Conservation (phyloP, 768 basidiomycete species). For the Thelephora ganbajun region DNA sequence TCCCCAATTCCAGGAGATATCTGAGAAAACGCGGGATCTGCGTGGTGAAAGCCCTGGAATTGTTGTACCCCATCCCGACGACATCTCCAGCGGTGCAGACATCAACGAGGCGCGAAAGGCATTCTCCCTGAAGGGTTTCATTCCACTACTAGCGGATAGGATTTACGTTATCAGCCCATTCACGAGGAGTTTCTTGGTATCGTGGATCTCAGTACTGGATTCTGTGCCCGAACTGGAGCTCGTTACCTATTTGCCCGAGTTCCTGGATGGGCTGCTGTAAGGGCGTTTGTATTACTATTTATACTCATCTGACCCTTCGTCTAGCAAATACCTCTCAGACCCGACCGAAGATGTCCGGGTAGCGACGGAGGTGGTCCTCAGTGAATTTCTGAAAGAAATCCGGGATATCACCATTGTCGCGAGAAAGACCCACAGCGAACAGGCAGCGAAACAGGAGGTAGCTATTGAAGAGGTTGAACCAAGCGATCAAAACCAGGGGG, state of each 20-base stretch:
- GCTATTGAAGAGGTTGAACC: slow-evolving; percentile 23
- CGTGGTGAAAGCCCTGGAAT: slow-evolving; percentile 28
- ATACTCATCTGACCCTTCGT: slow-evolving; percentile 6
- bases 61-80: slow-evolving; percentile 51
- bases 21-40: slow-evolving; percentile 40
- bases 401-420: slow-evolving; percentile 70
- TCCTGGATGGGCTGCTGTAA: slow-evolving; percentile 85
- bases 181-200: slow-evolving; percentile 90
- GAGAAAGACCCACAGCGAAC: slow-evolving; percentile 44
- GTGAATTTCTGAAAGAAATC: slow-evolving; percentile 85
- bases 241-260: slow-evolving; percentile 87
- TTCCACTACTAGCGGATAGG: slow-evolving; percentile 84
- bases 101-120: slow-evolving; percentile 44
- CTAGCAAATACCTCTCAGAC: slow-evolving; percentile 89
- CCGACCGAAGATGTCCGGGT: slow-evolving; percentile 87
- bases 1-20: slow-evolving; percentile 65
- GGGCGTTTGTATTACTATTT: slow-evolving; percentile 14
- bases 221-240: slow-evolving; percentile 95
- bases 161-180: slow-evolving; percentile 94
- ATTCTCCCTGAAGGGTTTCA: slow-evolving; percentile 89
- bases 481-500: slow-evolving; percentile 12
- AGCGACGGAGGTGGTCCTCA: slow-evolving; percentile 79
- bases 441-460: slow-evolving; percentile 24
- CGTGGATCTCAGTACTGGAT: slow-evolving; percentile 92
- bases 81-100: slow-evolving; percentile 23